A percentile compares a stretch with the other conserved stretches of the same genome.
phyloP scores from a whole-genome alignment of 2,329 filamentous ascomycete genomes.

The Aureobasidium melanogenum region DNA sequence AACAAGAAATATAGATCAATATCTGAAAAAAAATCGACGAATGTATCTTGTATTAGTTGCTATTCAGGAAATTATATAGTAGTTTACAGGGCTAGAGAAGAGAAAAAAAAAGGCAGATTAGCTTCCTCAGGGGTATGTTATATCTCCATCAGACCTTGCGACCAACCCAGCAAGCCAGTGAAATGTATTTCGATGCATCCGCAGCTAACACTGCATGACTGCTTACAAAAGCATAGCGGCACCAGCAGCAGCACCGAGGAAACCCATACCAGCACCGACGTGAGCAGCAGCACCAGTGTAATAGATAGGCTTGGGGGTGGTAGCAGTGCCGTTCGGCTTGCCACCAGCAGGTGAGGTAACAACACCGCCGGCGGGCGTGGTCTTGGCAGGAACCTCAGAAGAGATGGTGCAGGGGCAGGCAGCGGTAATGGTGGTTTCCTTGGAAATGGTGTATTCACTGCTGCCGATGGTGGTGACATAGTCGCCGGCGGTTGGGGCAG shows the following conservation, averaged over 20 bases:
- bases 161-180: too few relatives aligned
- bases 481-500: conserved; percentile 50
- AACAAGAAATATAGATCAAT: too few relatives aligned
- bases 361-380: background rate
- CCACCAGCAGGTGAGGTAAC: background rate
- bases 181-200: too few relatives aligned
- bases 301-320: background rate
- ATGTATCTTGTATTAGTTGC: too few relatives aligned
- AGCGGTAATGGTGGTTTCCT: conserved; percentile 21
- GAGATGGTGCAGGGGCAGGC: conserved; percentile 14
- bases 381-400: conserved; percentile 7
- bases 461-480: conserved; percentile 43
- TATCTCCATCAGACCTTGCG: too few relatives aligned
- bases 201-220: too few relatives aligned
- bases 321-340: conserved; percentile 1
- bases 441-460: conserved; percentile 60
- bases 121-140: too few relatives aligned
- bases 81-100: too few relatives aligned
- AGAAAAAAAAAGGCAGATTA: too few relatives aligned
- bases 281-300: conserved; percentile 4
- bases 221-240: conserved; percentile 3
- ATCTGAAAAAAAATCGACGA: too few relatives aligned
- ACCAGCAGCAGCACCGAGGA: background rate
- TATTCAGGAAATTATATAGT: too few relatives aligned
- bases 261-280: background rate